These are phyloP conservation scores for Moricandia moricandioides DNA, from an alignment of 345 rosid genomes.

Conservation along the genomic window DNA sequence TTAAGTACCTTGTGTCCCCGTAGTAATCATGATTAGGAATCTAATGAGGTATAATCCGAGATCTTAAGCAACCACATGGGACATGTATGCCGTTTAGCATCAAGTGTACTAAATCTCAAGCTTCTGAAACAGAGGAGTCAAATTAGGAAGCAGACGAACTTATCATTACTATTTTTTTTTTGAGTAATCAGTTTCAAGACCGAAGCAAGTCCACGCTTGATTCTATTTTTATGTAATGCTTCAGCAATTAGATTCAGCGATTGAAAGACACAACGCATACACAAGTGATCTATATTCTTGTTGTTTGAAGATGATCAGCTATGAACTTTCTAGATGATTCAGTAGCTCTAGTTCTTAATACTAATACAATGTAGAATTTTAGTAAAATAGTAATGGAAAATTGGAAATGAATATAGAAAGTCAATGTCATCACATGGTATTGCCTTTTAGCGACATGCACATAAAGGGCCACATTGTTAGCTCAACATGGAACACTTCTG, in stretches of 20 bases:
- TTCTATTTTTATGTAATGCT: neutral
- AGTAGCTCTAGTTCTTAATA: neutral
- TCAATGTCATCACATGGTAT: slow-evolving; percentile 60
- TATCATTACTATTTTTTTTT: slow-evolving; percentile 18
- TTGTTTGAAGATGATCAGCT: neutral
- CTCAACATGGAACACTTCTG: slow-evolving; percentile 49
- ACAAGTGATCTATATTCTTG: neutral
- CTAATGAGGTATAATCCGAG: slow-evolving; percentile 34
- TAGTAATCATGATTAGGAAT: slow-evolving; percentile 32
- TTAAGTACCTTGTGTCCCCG: slow-evolving; percentile 15
- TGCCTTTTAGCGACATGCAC: slow-evolving; percentile 55
- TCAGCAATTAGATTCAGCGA: neutral
- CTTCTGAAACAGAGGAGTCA: slow-evolving; percentile 33
- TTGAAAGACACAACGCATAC: neutral
- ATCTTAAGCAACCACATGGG: slow-evolving; percentile 38
- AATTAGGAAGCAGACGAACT: slow-evolving; percentile 24
- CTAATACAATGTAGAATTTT: neutral
- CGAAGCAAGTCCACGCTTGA: slow-evolving; percentile 5
- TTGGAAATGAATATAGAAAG: slow-evolving; percentile 16
- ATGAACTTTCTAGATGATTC: neutral
- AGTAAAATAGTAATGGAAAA: neutral
- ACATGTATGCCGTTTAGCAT: slow-evolving; percentile 27
- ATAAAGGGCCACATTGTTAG: slow-evolving; percentile 56
- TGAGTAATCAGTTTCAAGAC: neutral
- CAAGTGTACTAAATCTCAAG: slow-evolving; percentile 17